These are phyloP conservation scores for Yarrowia porcina DNA, from an alignment of 805 yeast genomes.

Conservation along the genomic window DNA sequence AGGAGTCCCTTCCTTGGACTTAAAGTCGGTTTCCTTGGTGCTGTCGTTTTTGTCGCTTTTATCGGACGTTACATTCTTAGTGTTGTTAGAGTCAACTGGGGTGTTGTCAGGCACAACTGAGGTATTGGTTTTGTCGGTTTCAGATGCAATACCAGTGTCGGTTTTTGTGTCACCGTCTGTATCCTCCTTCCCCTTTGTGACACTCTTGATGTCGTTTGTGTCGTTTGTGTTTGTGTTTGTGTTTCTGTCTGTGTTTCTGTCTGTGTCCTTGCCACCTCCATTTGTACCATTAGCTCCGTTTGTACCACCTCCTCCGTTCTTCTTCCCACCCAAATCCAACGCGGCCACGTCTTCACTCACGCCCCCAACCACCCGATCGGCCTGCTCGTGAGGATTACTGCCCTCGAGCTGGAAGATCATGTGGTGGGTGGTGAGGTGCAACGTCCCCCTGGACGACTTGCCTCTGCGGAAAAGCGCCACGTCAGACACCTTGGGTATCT, in stretches of 20 bases:
- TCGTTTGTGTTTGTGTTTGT: not conserved
- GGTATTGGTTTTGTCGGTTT: too few species aligned
- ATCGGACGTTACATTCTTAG: too few species aligned
- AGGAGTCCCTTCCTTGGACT: too few species aligned
- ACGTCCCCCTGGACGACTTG: slow-evolving; percentile 50
- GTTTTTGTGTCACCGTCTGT: too few species aligned
- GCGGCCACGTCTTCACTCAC: not conserved
- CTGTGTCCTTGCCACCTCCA: too few species aligned
- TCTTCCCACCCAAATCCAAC: not conserved
- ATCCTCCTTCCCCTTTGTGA: not conserved
- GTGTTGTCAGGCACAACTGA: too few species aligned
- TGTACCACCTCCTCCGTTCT: too few species aligned
- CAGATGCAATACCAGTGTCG: too few species aligned
- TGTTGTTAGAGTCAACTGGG: too few species aligned
- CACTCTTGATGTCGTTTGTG: not conserved
- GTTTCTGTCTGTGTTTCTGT: not conserved
- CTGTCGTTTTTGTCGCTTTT: not conserved
- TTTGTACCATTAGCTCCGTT: too few species aligned
- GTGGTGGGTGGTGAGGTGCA: slow-evolving; percentile 74
- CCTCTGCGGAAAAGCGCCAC: slow-evolving; percentile 61
- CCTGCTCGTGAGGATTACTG: not conserved
- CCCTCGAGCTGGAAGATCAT: slow-evolving; percentile 49
- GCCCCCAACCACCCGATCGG: slow-evolving; percentile 27
- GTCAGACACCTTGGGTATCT: slow-evolving; percentile 44
- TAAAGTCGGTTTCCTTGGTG: too few species aligned